phyloP scores from a whole-genome alignment of 345 rosid species.

The Combretum micranthum region DNA sequence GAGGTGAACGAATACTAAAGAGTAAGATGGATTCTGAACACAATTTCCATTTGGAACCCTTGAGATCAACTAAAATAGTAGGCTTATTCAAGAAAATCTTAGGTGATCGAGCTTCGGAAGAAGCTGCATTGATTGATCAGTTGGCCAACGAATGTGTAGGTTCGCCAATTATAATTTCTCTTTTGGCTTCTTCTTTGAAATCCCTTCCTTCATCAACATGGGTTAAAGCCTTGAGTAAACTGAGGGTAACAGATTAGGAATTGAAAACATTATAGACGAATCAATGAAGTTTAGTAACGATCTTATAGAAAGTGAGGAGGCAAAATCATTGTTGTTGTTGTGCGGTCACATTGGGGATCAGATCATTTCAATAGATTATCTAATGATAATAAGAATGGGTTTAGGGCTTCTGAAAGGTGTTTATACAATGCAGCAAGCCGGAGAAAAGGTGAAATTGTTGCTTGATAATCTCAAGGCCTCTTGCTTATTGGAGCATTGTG shows the following conservation, averaged over 20 bases:
- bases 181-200: background rate
- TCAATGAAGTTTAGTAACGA: background rate
- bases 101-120: background rate
- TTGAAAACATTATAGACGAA: background rate
- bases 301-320: background rate
- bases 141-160: constrained; percentile 14
- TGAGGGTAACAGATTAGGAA: background rate
- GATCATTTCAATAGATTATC: background rate
- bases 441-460: constrained; percentile 7
- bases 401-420: constrained; percentile 10
- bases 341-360: constrained; percentile 7
- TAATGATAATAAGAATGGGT: constrained; percentile 20
- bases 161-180: constrained; percentile 14
- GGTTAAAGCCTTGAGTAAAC: background rate
- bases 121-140: no score
- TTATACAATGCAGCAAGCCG: background rate
- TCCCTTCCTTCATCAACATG: accelerated
- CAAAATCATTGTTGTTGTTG: constrained; percentile 1
- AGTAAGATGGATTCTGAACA: no score
- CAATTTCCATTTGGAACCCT: constrained; percentile 3
- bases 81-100: constrained; percentile 15
- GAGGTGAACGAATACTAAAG: no score
- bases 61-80: constrained; percentile 15
- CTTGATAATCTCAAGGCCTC: constrained; percentile 18
- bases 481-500: constrained; percentile 12